Percentiles rank a stretch among this genome's conserved stretches.
phyloP scores from a whole-genome alignment of 345 rosid genomes.

The Garcia nutans region DNA sequence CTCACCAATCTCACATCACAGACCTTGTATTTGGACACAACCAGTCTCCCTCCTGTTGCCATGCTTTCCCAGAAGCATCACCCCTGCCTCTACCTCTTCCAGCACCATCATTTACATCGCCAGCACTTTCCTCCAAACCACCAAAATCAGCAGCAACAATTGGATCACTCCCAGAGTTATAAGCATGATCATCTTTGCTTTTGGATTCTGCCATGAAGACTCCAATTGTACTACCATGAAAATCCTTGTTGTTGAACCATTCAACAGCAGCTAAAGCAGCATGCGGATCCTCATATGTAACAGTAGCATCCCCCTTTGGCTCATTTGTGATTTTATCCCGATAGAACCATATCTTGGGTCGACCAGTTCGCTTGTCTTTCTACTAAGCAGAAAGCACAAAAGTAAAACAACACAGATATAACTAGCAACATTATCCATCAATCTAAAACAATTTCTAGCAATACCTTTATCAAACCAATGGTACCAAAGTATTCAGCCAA shows the following conservation, averaged over 20 bases:
- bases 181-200: slow-evolving; percentile 44
- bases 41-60: slow-evolving; percentile 99
- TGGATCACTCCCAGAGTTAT: slow-evolving; percentile 32
- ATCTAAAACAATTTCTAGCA: not conserved
- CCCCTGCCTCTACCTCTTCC: slow-evolving; percentile 79
- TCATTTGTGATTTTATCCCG: slow-evolving; percentile 85
- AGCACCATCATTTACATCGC: slow-evolving; percentile 48
- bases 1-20: slow-evolving; percentile 99
- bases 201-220: slow-evolving; percentile 82
- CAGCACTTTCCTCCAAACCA: slow-evolving; percentile 47
- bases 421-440: no score
- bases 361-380: slow-evolving; percentile 93
- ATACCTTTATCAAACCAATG: slow-evolving; percentile 90
- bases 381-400: slow-evolving; percentile 13
- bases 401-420: not conserved
- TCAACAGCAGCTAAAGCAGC: slow-evolving; percentile 97
- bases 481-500: slow-evolving; percentile 92
- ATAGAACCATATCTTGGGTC: slow-evolving; percentile 91
- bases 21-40: slow-evolving; percentile 99
- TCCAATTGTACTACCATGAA: slow-evolving; percentile 79
- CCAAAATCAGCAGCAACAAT: slow-evolving; percentile 38
- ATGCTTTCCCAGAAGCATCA: slow-evolving; percentile 73
- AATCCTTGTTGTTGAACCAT: slow-evolving; percentile 95
- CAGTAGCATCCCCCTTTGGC: slow-evolving; percentile 95
- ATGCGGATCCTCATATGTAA: slow-evolving; percentile 96